Evolutionary conservation across 2,329 filamentous ascomycete species (phyloP), one percentile per base, ranked within the genome.

Genomic region (Shiraia sp.): DNA sequence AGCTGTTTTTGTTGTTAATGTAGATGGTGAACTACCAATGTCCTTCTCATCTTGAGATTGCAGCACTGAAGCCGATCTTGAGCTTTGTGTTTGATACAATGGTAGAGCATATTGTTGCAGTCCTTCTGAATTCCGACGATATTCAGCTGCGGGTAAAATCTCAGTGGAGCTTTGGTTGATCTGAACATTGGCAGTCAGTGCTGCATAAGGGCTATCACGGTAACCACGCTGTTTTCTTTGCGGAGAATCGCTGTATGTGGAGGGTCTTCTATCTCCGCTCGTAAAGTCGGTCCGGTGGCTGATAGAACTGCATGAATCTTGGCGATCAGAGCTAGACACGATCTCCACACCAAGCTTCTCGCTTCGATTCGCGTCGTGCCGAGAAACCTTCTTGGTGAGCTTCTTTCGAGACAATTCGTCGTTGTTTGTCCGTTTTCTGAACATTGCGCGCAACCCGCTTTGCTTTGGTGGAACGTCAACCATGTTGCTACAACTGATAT

Each of bases 121-220:
- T 35, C 55, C 57, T 35, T 57, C 57, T 36, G 57, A 61, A 23
- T 61, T 59, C 8, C 55, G 53, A 27, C 53, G 57, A 33, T 61
- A 59, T 17, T 59, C 55, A 14, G 51, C 47, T 10, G 32, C 15
- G 32, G 40, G 44, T 13, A 35, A 17, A 28, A 12, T 27, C 27
- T 41, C 32, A 3, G 31, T 22, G 17, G 34, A 42, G 29, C 31
- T 16, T 13, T 38, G 38, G 23, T 26, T 40, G 15, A 24, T 38
- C 5, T 28, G 32, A 12, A 25, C 27, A 4, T 40, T 31, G 37
- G 42, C 17, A 17, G 33, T 35, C n/a, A 47, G 22, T 7, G 45
- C 49, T 26, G 55, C 45, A 37, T 54, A 61, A 12, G 55, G 57
- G 22, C 49, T 39, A 14, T 59, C 53, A 33, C 57, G 46, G 31